These are phyloP conservation scores for Fusarium sp. DNA, from an alignment of 2,329 filamentous ascomycete genomes.

Conservation along the genomic window DNA sequence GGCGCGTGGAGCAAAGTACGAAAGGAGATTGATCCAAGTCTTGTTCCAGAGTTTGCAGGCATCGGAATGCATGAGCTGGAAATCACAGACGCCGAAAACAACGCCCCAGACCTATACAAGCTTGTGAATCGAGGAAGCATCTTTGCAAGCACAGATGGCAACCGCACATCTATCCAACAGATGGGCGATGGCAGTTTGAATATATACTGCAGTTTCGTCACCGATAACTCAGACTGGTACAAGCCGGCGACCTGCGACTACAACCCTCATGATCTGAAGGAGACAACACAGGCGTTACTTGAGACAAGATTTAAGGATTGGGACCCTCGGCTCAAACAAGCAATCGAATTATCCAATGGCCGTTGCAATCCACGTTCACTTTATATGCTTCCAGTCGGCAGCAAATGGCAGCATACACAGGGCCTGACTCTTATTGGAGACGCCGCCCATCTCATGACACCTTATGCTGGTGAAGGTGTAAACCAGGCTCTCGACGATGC, in stretches of 20 bases:
- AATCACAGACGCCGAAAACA: slow-evolving; percentile 54
- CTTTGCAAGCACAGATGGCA: slow-evolving; percentile 57
- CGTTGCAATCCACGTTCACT: slow-evolving; percentile 57
- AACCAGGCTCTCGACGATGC: slow-evolving; percentile 68
- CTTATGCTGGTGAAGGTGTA: slow-evolving; percentile 68
- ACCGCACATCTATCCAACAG: slow-evolving; percentile 53
- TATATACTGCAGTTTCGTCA: slow-evolving; percentile 53
- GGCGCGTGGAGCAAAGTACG: slow-evolving; percentile 54
- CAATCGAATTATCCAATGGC: slow-evolving; percentile 55
- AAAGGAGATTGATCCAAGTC: slow-evolving; percentile 48
- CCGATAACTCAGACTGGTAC: slow-evolving; percentile 54
- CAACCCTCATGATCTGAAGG: slow-evolving; percentile 53
- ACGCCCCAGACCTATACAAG: slow-evolving; percentile 56
- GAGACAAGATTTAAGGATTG: slow-evolving; percentile 53
- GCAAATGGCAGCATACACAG: slow-evolving; percentile 58
- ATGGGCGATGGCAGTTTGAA: slow-evolving; percentile 62
- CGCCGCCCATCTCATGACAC: slow-evolving; percentile 69
- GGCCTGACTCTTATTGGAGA: slow-evolving; percentile 69
- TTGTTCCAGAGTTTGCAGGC: slow-evolving; percentile 59
- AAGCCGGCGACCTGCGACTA: slow-evolving; percentile 55
- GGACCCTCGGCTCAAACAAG: slow-evolving; percentile 55
- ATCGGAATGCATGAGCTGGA: slow-evolving; percentile 57
- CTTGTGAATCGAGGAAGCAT: slow-evolving; percentile 60
- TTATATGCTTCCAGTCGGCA: slow-evolving; percentile 64
- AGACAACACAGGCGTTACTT: slow-evolving; percentile 54